Evolutionary conservation across 345 rosid species (phyloP), one percentile per base, ranked within the genome.

Genomic region (Populus nigra): DNA sequence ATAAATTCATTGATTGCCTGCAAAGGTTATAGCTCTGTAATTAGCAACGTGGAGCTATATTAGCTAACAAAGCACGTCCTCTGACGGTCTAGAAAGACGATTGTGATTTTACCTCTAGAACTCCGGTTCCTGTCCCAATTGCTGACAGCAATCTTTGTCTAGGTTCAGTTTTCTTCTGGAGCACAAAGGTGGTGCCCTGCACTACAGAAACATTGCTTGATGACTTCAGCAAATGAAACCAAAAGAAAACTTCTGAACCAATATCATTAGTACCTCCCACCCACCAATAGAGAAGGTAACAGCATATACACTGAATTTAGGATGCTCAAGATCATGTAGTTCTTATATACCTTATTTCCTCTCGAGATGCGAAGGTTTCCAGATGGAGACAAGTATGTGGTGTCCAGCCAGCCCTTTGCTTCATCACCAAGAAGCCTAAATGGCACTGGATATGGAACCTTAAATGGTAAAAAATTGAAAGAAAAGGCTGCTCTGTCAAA

Each of bases 111-210:
- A 95, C 98, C 92, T 92, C 88, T 47, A 8, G 72, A 25, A 92
- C 90, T 81, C 75, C 80, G 22, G 81, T 78, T 57, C 89, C 93
- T 5, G 87, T 84, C 8, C 93, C 88, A 86, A 95, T 92, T 50
- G 90, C 89, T 41, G 97, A 79, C 65, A 95, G 86, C 74, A 95
- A 70, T 71, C 65, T 88, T 85, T 93, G 98, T 88, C 97, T 87
- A 8, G 96, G 93, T 63, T 91, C 94, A 5, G 82, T 91, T 78
- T 83, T 88, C 93, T 95, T 95, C 70, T 95, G 99, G 50, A 95
- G 92, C 83, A 93, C 98, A 82, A 93, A 93, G 67, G 96, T 90
- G 85, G 99, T 95, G 81, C 97, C 98, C 98, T 93, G 97, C 91
- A 88, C 95, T 90, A 94, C 80, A 89, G 15, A 80, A 72, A 76